phyloP scores from a whole-genome alignment of 805 yeast genomes.

The Kuraishia ogatae region DNA sequence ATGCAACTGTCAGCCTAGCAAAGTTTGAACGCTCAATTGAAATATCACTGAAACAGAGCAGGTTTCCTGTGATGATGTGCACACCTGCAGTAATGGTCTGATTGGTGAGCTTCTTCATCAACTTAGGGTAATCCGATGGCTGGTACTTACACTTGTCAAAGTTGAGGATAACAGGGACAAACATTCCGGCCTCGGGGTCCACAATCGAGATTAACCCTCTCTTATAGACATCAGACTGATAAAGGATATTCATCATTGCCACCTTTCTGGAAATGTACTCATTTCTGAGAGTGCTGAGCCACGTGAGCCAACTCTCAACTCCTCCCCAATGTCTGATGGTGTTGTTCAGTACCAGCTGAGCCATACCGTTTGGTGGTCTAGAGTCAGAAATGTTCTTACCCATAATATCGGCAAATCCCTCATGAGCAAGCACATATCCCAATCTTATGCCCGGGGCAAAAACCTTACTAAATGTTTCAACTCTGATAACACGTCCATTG shows the following conservation, averaged over 20 bases:
- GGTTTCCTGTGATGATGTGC: constrained; percentile 37
- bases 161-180: constrained; percentile 36
- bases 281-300: constrained; percentile 56
- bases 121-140: constrained; percentile 21
- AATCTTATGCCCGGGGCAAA: constrained; percentile 71
- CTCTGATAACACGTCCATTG: constrained; percentile 70
- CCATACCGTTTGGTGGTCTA: constrained; percentile 67
- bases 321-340: constrained; percentile 59
- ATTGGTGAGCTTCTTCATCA: constrained; percentile 36
- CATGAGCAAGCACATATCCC: constrained; percentile 69
- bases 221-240: constrained; percentile 30
- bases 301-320: constrained; percentile 59
- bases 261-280: constrained; percentile 62
- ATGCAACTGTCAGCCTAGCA: constrained; percentile 29
- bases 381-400: constrained; percentile 62
- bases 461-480: constrained; percentile 74
- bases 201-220: constrained; percentile 32
- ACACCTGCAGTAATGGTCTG: constrained; percentile 32
- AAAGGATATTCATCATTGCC: constrained; percentile 43
- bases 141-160: constrained; percentile 9
- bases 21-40: constrained; percentile 29
- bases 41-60: constrained; percentile 30
- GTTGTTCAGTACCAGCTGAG: constrained; percentile 53
- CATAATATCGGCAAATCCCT: constrained; percentile 37
- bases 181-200: constrained; percentile 57